Conservation (phyloP, 345 rosid species). For the Cardiospermum halicacabum region DNA sequence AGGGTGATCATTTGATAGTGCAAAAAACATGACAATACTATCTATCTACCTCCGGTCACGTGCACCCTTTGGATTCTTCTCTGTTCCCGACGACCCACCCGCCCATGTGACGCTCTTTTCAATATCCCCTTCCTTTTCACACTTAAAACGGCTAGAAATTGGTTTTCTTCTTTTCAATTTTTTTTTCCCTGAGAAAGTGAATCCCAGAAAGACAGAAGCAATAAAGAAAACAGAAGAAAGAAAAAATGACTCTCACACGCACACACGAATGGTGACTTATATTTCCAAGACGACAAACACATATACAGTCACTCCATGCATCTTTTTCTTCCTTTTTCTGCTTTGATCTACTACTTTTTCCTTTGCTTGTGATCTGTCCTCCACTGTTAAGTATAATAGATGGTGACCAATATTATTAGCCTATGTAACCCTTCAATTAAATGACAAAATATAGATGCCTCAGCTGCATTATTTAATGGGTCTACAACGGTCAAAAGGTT, state of each 20-base stretch:
- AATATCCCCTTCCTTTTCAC: conserved; percentile 6
- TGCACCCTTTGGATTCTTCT: conserved; percentile 44
- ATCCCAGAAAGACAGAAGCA: too few relatives aligned
- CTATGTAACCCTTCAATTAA: too few relatives aligned
- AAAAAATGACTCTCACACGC: background rate
- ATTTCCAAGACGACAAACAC: conserved; percentile 9
- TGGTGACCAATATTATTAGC: too few relatives aligned
- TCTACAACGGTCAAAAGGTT: background rate
- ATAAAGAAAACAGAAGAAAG: background rate
- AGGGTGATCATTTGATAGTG: background rate
- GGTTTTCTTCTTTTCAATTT: background rate
- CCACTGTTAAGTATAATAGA: too few relatives aligned
- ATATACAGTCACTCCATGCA: too few relatives aligned
- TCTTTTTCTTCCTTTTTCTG: background rate
- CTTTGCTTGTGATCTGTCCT: conserved; percentile 25
- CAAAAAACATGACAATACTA: background rate
- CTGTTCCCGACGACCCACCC: conserved; percentile 15
- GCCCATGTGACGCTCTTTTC: conserved; percentile 19
- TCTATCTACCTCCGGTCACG: conserved; percentile 40
- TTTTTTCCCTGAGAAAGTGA: too few relatives aligned
- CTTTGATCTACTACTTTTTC: background rate
- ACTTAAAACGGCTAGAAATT: too few relatives aligned
- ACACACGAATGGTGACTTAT: conserved; percentile 17
- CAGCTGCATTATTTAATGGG: background rate
- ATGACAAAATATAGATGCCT: too few relatives aligned